Conservation (phyloP, 2,329 filamentous ascomycete species). For the Neoarthrinium moseri region DNA sequence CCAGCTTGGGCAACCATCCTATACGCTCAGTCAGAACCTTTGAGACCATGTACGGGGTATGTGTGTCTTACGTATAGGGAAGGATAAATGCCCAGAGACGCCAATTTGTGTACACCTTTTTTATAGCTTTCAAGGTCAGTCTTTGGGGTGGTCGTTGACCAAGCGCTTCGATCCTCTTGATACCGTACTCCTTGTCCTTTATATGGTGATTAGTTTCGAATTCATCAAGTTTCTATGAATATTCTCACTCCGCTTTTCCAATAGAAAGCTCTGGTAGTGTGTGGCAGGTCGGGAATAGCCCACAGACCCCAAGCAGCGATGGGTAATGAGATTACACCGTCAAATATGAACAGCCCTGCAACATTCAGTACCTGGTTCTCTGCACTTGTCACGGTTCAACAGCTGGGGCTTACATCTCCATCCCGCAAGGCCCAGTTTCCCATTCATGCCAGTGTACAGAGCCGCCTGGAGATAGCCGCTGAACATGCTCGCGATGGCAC, state of each 20-base stretch:
- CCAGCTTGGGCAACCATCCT: not conserved
- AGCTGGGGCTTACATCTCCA: not conserved
- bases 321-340: slow-evolving; percentile 46
- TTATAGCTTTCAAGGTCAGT: not conserved
- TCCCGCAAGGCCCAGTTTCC: not conserved
- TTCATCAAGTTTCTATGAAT: no score
- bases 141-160: not conserved
- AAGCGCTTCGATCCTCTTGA: not conserved
- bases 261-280: slow-evolving; percentile 36
- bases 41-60: no score
- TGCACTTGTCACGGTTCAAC: no score
- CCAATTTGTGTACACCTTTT: not conserved
- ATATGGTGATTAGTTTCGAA: not conserved
- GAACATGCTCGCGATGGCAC: slow-evolving; percentile 3
- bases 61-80: slow-evolving; percentile 1
- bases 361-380: not conserved
- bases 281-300: slow-evolving; percentile 39
- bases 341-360: slow-evolving; percentile 29
- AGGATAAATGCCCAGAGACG: not conserved
- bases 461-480: slow-evolving; percentile 3
- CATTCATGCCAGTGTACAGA: not conserved
- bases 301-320: slow-evolving; percentile 45
- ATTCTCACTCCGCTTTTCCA: not conserved
- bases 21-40: not conserved
- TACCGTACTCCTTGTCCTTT: not conserved